Conservation (phyloP, 345 rosid genomes). For the Pugionium dolabratum region DNA sequence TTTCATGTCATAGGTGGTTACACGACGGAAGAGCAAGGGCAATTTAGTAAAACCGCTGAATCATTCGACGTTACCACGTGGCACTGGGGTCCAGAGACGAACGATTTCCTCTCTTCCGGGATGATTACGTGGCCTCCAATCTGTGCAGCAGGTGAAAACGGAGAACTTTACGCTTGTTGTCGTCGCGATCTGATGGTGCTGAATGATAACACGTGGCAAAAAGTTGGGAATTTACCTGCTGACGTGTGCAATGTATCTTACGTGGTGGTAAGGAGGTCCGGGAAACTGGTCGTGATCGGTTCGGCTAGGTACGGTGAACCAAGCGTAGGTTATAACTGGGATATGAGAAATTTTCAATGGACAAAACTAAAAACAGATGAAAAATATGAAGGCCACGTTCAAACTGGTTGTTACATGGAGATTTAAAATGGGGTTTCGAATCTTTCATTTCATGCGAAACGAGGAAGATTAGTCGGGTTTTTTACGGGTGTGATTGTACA, state of each 20-base stretch:
- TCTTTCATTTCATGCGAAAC: not conserved
- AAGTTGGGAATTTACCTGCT: slow-evolving; percentile 50
- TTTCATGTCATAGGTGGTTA: slow-evolving; percentile 83
- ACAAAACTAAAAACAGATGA: slow-evolving; percentile 40
- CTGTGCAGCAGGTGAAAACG: slow-evolving; percentile 33
- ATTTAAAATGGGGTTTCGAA: slow-evolving; percentile 34
- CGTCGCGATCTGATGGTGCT: slow-evolving; percentile 44
- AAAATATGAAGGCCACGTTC: slow-evolving; percentile 63
- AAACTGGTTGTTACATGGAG: slow-evolving; percentile 63
- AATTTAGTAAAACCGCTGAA: slow-evolving; percentile 53
- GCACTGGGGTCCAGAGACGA: slow-evolving; percentile 49
- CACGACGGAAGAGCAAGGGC: slow-evolving; percentile 70
- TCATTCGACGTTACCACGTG: slow-evolving; percentile 46
- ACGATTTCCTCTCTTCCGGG: slow-evolving; percentile 36
- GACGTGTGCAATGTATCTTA: slow-evolving; percentile 46
- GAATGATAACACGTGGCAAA: slow-evolving; percentile 46
- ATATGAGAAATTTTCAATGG: slow-evolving; percentile 48
- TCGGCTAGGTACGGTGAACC: slow-evolving; percentile 39
- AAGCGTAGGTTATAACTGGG: slow-evolving; percentile 21
- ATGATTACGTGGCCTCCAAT: slow-evolving; percentile 44
- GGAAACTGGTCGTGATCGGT: slow-evolving; percentile 65
- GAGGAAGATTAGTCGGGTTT: slow-evolving; percentile 8
- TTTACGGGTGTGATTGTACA: slow-evolving; percentile 12
- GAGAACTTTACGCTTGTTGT: slow-evolving; percentile 46
- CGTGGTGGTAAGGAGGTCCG: slow-evolving; percentile 45